A percentile compares a stretch with the other conserved stretches of the same genome.
phyloP scores from a whole-genome alignment of 345 rosid genomes.

The Melaleuca quinquenervia region DNA sequence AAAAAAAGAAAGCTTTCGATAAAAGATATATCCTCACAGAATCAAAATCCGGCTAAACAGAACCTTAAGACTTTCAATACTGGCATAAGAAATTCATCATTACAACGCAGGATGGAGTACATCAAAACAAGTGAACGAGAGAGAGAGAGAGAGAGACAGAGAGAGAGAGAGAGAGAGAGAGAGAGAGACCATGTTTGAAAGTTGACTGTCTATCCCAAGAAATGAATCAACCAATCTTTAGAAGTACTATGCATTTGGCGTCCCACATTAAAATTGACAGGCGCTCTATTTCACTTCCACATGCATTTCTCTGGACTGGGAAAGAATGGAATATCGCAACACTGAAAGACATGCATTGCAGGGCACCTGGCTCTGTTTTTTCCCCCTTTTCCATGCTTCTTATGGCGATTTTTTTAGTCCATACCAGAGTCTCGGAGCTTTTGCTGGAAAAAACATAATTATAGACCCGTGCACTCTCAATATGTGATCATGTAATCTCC shows the following conservation, averaged over 20 bases:
- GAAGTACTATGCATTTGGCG: neutral
- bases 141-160: neutral
- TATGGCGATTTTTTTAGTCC: neutral
- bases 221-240: neutral
- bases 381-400: neutral
- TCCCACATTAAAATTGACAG: neutral
- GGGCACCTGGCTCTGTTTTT: neutral
- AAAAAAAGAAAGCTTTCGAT: no score
- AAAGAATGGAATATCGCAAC: neutral
- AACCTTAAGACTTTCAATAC: neutral
- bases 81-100: neutral
- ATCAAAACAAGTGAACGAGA: neutral
- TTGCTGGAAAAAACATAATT: neutral
- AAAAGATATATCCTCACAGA: no score
- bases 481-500: neutral
- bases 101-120: neutral
- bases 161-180: neutral
- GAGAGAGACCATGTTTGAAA: neutral
- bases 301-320: neutral
- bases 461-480: neutral
- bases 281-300: neutral
- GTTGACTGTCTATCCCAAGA: neutral
- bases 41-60: no score
- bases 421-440: neutral
- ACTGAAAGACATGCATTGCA: neutral